phyloP scores from a whole-genome alignment of 768 basidiomycete species.

The Russula earlei region DNA sequence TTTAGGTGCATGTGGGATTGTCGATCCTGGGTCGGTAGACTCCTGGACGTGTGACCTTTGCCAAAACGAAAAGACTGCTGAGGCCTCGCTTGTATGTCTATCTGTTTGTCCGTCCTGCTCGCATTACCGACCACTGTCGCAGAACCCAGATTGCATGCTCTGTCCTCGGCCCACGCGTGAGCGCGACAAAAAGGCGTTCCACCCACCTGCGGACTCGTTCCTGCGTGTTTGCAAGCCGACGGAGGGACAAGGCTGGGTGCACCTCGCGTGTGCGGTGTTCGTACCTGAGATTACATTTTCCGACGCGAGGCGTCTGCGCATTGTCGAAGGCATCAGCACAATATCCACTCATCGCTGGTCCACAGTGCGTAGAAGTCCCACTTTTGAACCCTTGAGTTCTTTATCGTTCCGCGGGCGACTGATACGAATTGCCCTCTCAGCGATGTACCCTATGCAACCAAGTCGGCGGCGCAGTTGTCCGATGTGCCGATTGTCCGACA shows the following conservation, averaged over 20 bases:
- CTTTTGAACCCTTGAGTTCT: background rate
- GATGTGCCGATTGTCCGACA: conserved; percentile 72
- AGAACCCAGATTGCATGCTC: conserved; percentile 80
- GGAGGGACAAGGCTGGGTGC: conserved; percentile 89
- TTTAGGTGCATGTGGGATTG: conserved; percentile 56
- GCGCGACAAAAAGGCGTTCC: conserved; percentile 36
- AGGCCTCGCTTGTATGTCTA: conserved; percentile 68
- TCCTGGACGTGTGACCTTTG: conserved; percentile 86
- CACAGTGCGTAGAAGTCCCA: conserved; percentile 39
- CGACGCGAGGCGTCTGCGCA: conserved; percentile 58
- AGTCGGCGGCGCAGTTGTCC: conserved; percentile 67
- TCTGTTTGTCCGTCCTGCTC: background rate
- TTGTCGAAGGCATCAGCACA: conserved; percentile 80
- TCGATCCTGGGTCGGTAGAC: conserved; percentile 54
- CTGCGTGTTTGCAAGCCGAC: conserved; percentile 80
- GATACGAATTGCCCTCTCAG: conserved; percentile 31
- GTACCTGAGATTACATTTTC: conserved; percentile 77
- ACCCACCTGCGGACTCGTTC: conserved; percentile 50
- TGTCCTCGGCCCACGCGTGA: conserved; percentile 58
- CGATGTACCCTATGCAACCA: conserved; percentile 67
- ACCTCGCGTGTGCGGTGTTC: conserved; percentile 84
- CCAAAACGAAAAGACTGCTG: conserved; percentile 69
- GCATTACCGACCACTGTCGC: conserved; percentile 6
- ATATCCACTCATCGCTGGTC: conserved; percentile 66
- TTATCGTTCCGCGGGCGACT: conserved; percentile 2